These are phyloP conservation scores for Telopea speciosissima DNA, from an alignment of 177 flowering plant genomes.

Conservation along the genomic window DNA sequence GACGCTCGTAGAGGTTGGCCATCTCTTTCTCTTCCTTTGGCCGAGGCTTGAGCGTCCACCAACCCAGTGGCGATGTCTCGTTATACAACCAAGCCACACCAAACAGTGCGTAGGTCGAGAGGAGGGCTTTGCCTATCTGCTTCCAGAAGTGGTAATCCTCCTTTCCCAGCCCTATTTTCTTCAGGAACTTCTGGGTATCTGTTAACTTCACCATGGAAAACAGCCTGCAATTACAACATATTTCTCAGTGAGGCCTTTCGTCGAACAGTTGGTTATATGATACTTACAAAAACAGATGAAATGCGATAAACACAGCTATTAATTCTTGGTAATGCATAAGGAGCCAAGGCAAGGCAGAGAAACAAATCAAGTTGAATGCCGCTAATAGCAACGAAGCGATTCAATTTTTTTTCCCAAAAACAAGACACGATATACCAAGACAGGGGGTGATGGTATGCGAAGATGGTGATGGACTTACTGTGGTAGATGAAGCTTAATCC, in stretches of 20 bases:
- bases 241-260: not conserved
- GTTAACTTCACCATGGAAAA: not conserved
- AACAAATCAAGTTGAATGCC: no score
- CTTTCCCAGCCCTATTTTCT: constrained; percentile 63
- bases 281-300: no score
- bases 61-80: constrained; percentile 90
- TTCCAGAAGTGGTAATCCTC: constrained; percentile 72
- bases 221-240: not conserved
- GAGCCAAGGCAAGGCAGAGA: no score
- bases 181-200: not conserved
- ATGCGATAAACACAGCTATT: no score
- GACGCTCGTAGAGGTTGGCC: constrained; percentile 75
- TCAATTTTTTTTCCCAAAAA: no score
- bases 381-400: no score
- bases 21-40: constrained; percentile 87
- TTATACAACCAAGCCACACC: constrained; percentile 76
- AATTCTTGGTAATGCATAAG: no score
- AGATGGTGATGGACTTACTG: no score
- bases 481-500: no score
- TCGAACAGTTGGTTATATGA: not conserved
- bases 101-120: constrained; percentile 60
- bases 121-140: constrained; percentile 65
- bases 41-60: constrained; percentile 77
- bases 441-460: no score
- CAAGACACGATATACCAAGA: no score